Base-by-base conservation (phyloP, 2,329 filamentous ascomycete genomes). In the Claviceps citrina region DNA sequence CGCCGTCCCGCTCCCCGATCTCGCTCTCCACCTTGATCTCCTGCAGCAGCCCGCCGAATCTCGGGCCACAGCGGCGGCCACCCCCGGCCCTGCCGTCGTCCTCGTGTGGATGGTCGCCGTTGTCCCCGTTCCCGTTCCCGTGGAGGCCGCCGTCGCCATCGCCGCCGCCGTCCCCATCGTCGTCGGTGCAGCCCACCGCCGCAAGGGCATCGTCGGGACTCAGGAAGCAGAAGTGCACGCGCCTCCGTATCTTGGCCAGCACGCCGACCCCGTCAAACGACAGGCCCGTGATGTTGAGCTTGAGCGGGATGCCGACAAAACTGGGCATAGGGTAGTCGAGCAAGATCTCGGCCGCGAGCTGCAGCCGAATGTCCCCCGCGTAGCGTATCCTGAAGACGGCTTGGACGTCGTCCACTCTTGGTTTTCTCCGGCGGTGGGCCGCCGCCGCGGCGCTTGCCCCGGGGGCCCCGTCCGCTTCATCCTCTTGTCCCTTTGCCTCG, bases 321-420 rank as follows among this genome's bases (percentile, higher is more conserved):
- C 84, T 93, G 31, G 87, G 87, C 84, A 96, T 96, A 1, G 91
- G 91, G 57, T 98, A 98, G 61, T 98, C 91, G 26, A 98, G 77
- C 25, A 96, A 68, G 31, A 98, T 94, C 61, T 96, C 87, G 1
- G 91, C 87, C 19, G 91, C 96, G 37, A 98, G 68, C 45, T 86
- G 84, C 42, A 98, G 72, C 48, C 79, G 78, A 43, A 98, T 72
- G 54, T 95, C 82, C 25, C 91, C 91, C 2, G 80, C 75, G 60
- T 98, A 98, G 41, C 78, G 78, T 44, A 93, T 87, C 48, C 87
- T 81, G 53, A 93, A 89, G 5, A 96, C 82, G 36, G 93, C 82
- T 58, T 98, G 91, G 39, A 95, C 70, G 54, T 98, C 91, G 47
- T 94, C 85, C 3, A 83, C 73, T 20, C 79, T 74, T 4, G 77